These are phyloP conservation scores for Cyclotella atomus DNA, from an alignment of 108 stramenopile species.

Conservation along the genomic window DNA sequence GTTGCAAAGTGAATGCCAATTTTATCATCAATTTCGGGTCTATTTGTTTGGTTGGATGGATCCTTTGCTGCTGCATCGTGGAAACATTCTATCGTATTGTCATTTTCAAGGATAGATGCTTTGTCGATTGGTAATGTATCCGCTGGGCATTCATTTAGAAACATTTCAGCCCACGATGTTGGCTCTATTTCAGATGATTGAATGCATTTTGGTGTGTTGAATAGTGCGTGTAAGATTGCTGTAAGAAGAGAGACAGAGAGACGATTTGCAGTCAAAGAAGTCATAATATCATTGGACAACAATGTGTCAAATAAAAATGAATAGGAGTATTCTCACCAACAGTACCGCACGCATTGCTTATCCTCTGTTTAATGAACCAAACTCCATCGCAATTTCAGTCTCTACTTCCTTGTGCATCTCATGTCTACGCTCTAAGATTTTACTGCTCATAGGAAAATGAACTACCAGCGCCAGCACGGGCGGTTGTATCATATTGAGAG, in stretches of 20 bases:
- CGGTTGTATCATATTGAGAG: conserved; percentile 78
- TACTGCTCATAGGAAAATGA: conserved; percentile 70
- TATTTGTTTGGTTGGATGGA: conserved; percentile 49
- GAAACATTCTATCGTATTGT: conserved; percentile 57
- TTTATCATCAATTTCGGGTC: conserved; percentile 52
- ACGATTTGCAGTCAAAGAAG: too few relatives aligned
- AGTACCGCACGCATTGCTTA: conserved; percentile 87
- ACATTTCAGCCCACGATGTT: conserved; percentile 64
- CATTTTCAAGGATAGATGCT: conserved; percentile 65
- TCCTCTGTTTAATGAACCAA: conserved; percentile 76
- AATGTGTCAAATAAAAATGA: too few relatives aligned
- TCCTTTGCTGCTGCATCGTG: conserved; percentile 67
- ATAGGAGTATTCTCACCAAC: conserved; percentile 39
- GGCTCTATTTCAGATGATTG: conserved; percentile 33
- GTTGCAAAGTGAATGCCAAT: conserved; percentile 89
- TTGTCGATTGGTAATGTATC: conserved; percentile 51
- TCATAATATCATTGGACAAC: too few relatives aligned
- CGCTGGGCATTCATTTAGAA: conserved; percentile 47
- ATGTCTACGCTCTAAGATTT: conserved; percentile 9
- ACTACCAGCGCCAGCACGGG: conserved; percentile 74
- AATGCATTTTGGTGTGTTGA: conserved; percentile 54
- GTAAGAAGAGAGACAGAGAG: not conserved
- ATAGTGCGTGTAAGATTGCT: conserved; percentile 66
- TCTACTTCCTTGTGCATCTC: conserved; percentile 19
- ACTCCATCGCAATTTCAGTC: conserved; percentile 21